A percentile compares a stretch with the other conserved stretches of the same genome.
phyloP scores from a whole-genome alignment of 257 asterid genomes.

The Solanum microdontum region DNA sequence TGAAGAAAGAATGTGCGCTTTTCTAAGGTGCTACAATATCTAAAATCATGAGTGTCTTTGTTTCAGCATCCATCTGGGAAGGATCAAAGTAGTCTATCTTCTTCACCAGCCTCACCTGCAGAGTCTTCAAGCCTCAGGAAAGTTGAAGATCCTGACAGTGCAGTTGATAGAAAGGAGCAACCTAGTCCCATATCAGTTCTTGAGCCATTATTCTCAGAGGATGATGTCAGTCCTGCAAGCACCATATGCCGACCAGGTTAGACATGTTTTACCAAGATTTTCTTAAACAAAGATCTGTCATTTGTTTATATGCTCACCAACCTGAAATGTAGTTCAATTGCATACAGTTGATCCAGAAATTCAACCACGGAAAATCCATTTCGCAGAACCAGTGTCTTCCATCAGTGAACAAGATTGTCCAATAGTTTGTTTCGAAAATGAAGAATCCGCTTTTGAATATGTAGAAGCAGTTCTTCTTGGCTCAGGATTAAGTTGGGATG shows the following conservation, averaged over 20 bases:
- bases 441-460: constrained; percentile 96
- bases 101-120: constrained; percentile 34
- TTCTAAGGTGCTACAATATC: neutral
- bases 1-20: neutral
- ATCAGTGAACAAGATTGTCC: constrained; percentile 40
- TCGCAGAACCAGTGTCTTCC: constrained; percentile 43
- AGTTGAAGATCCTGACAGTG: constrained; percentile 33
- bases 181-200: constrained; percentile 94
- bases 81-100: constrained; percentile 22
- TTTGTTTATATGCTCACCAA: neutral
- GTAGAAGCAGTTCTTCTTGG: constrained; percentile 97
- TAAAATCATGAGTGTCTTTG: constrained; percentile 13
- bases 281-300: neutral
- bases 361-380: constrained; percentile 60
- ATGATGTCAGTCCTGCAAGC: constrained; percentile 75
- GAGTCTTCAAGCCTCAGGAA: constrained; percentile 19
- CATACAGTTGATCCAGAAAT: constrained; percentile 50
- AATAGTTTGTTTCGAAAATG: constrained; percentile 54
- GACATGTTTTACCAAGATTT: constrained; percentile 2
- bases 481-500: constrained; percentile 92
- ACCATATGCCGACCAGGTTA: constrained; percentile 51
- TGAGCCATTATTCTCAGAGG: constrained; percentile 69
- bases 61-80: constrained; percentile 14
- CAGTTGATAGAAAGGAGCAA: constrained; percentile 40
- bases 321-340: constrained; percentile 10